phyloP scores from a whole-genome alignment of 495 filamentous ascomycete species.

The Rhizodiscina lignyota region DNA sequence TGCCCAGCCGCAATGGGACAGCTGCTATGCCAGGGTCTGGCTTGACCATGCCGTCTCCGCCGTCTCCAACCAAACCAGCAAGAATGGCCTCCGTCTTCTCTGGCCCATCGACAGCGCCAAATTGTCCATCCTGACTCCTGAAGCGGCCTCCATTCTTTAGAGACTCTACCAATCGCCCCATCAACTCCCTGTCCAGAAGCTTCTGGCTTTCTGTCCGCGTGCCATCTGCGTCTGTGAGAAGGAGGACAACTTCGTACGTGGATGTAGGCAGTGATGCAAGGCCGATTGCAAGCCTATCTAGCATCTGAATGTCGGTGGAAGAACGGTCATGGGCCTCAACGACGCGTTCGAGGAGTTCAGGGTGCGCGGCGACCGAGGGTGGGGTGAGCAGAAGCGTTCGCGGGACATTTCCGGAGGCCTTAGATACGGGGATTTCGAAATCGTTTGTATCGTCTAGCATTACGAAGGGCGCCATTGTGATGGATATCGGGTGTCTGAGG shows the following conservation, averaged over 20 bases:
- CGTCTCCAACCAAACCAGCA: conserved; percentile 54
- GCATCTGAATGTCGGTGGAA: conserved; percentile 87
- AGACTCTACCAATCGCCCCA: conserved; percentile 45
- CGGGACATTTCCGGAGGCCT: no score
- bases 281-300: conserved; percentile 77
- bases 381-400: conserved; percentile 56
- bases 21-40: conserved; percentile 46
- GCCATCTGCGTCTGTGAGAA: conserved; percentile 64
- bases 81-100: conserved; percentile 58
- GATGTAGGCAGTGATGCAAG: conserved; percentile 58
- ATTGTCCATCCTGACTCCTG: conserved; percentile 47
- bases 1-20: conserved; percentile 50
- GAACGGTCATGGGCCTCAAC: conserved; percentile 50
- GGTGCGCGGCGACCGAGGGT: conserved; percentile 55
- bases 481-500: no score
- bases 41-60: conserved; percentile 49
- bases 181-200: conserved; percentile 49
- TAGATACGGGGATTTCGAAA: no score
- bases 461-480: no score
- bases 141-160: conserved; percentile 58
- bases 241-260: conserved; percentile 70
- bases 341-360: conserved; percentile 38
- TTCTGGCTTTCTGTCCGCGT: conserved; percentile 39
- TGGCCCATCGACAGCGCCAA: conserved; percentile 27
- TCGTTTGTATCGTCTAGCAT: no score